A percentile compares a stretch with the other conserved stretches of the same genome.
Conservation (phyloP, 306 rosid species). For the Mimosa pudica region DNA sequence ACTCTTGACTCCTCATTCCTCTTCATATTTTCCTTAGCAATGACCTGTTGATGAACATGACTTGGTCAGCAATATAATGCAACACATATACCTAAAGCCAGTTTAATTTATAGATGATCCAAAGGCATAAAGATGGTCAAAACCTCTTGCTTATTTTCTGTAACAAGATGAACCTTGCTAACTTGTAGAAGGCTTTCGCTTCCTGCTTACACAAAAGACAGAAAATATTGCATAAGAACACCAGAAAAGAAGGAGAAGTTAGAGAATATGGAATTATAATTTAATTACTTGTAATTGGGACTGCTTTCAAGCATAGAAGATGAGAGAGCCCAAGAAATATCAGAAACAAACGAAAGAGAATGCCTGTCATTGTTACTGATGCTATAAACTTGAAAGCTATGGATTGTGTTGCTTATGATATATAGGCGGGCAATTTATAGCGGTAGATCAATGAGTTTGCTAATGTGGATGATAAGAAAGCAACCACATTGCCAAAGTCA, state of each 20-base stretch:
- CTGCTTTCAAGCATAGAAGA: constrained; percentile 59
- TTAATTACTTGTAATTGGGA: constrained; percentile 73
- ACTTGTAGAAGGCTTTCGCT: constrained; percentile 56
- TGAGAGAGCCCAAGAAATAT: constrained; percentile 57
- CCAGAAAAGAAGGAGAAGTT: neutral
- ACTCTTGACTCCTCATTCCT: constrained; percentile 33
- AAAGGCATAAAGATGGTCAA: neutral
- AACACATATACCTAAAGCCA: constrained; percentile 1
- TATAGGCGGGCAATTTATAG: constrained; percentile 58
- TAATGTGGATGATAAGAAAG: constrained; percentile 20
- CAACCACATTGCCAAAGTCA: constrained; percentile 38
- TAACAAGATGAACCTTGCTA: constrained; percentile 38
- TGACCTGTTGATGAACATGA: constrained; percentile 44
- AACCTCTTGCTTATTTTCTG: constrained; percentile 42
- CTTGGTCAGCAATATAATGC: neutral
- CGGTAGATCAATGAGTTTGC: neutral
- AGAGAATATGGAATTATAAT: constrained; percentile 7
- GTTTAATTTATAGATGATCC: neutral
- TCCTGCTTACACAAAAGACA: constrained; percentile 48
- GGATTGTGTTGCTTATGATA: constrained; percentile 31
- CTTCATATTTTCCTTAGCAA: constrained; percentile 27
- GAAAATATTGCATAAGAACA: constrained; percentile 6
- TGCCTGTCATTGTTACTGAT: constrained; percentile 42
- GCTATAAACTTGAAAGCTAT: constrained; percentile 17
- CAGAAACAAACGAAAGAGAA: constrained; percentile 58